Evolutionary conservation across 352 stramenopile species (phyloP), one percentile per base, ranked within the genome.

Genomic region (Phytophthora fragariae): DNA sequence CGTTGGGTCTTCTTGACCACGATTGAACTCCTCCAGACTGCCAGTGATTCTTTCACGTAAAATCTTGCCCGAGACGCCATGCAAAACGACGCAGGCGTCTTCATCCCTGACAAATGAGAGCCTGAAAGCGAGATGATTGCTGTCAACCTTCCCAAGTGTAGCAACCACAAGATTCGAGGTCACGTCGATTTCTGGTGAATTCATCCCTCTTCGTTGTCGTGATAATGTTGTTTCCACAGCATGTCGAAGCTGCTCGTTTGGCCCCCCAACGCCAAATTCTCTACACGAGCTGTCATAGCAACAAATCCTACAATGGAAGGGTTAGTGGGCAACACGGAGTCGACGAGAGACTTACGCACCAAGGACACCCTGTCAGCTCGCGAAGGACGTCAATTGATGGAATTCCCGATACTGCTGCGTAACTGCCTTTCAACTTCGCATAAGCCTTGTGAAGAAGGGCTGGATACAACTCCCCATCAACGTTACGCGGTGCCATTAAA

Each of bases 391-490:
- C 5, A 19, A 82, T 62, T 1, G 79, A 82, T 1, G 83, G 17
- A 29, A 83, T 49, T 0, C 8, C 49, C 0, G 57, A 17, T 33
- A 87, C 39, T 3, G 65, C 56, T 1, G 44, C 50, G 47, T 88
- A 92, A 62, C 75, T 80, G 5, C 82, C 82, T 61, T 77, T 77
- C 9, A 87, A 47, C 41, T 92, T 92, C 5, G 80, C 85, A 15
- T 77, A 83, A n/a, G 83, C 83, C 54, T 92, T 92, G 19, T 91
- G 80, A 0, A 92, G 66, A 4, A 90, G 46, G 21, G 76, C 62
- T 1, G 74, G 46, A 17, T 78, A 91, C 4, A 81, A 37, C 31
- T 89, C 80, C 2, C 80, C 79, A 37, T 65, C 44, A 2, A 19
- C 5, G 17, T 66, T 72, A 29, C 62, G 76, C 14, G 70, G 47